phyloP scores from a whole-genome alignment of 2,329 filamentous ascomycete species.

The Parascedosporium putredinis region DNA sequence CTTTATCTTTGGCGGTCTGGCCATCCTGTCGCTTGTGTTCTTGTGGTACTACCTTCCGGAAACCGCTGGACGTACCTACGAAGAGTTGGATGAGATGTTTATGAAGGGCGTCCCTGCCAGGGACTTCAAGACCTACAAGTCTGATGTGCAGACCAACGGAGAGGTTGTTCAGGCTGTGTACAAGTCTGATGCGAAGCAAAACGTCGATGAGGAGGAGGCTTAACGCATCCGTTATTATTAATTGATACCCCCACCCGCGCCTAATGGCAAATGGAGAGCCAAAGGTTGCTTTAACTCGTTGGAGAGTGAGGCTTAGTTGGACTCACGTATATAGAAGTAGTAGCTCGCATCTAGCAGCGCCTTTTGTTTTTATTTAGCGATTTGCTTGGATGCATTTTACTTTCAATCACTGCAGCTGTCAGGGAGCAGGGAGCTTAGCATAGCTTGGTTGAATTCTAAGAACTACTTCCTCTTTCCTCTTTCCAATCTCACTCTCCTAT shows the following conservation, averaged over 20 bases:
- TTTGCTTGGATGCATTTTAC: no score
- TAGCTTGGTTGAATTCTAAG: no score
- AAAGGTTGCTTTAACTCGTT: no score
- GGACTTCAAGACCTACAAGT: slow-evolving; percentile 17
- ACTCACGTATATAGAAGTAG: no score
- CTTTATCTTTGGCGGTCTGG: slow-evolving; percentile 27
- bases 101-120: slow-evolving; percentile 16
- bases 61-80: slow-evolving; percentile 6
- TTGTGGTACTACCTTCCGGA: slow-evolving; percentile 11
- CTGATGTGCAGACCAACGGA: slow-evolving; percentile 1
- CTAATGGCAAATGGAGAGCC: no score
- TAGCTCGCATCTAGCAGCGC: no score
- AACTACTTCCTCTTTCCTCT: no score
- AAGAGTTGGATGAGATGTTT: slow-evolving; percentile 10
- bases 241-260: not conserved
- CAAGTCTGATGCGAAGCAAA: not conserved
- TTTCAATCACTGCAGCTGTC: no score
- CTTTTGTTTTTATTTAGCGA: no score
- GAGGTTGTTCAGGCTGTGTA: not conserved
- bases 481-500: no score
- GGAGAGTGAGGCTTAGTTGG: no score
- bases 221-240: not conserved
- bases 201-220: not conserved
- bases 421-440: no score
- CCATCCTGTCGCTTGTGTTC: slow-evolving; percentile 16